These are phyloP conservation scores for Aureobasidium zeae DNA, from an alignment of 2,329 filamentous ascomycete genomes.

Conservation along the genomic window DNA sequence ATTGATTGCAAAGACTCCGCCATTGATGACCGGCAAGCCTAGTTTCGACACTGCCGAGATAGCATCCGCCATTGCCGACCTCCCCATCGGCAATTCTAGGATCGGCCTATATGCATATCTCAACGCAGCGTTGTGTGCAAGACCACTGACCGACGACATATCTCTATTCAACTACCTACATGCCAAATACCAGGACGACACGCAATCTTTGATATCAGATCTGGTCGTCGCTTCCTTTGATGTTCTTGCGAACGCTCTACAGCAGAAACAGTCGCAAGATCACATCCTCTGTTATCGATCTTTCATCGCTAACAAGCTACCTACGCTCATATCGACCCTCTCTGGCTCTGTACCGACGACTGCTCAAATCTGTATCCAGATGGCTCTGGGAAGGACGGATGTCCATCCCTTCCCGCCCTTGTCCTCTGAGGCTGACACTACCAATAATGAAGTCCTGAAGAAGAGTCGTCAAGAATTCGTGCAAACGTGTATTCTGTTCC, in stretches of 20 bases:
- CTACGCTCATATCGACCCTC: constrained; percentile 50
- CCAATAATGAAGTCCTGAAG: constrained; percentile 48
- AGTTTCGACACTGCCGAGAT: constrained; percentile 52
- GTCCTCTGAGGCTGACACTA: constrained; percentile 46
- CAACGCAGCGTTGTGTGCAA: constrained; percentile 69
- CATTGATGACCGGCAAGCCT: constrained; percentile 57
- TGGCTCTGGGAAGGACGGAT: constrained; percentile 55
- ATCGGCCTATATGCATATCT: constrained; percentile 79
- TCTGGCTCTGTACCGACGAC: constrained; percentile 48
- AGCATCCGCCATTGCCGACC: constrained; percentile 38
- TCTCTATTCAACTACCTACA: constrained; percentile 71
- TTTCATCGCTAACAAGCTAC: constrained; percentile 70
- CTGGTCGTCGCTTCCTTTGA: constrained; percentile 85
- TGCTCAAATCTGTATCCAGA: constrained; percentile 55
- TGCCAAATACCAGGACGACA: constrained; percentile 76
- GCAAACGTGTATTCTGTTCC: constrained; percentile 81
- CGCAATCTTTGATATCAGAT: constrained; percentile 68
- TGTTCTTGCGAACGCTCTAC: constrained; percentile 75
- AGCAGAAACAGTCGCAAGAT: constrained; percentile 53
- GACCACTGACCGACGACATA: constrained; percentile 74
- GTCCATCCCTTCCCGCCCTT: constrained; percentile 58
- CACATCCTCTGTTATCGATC: constrained; percentile 68
- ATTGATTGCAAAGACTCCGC: constrained; percentile 23
- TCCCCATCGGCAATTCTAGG: constrained; percentile 64
- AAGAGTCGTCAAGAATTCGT: constrained; percentile 74